A percentile compares a stretch with the other conserved stretches of the same genome.
Evolutionary conservation across 2,329 filamentous ascomycete species (phyloP).

Genomic region (Trichoderma semiorbis): DNA sequence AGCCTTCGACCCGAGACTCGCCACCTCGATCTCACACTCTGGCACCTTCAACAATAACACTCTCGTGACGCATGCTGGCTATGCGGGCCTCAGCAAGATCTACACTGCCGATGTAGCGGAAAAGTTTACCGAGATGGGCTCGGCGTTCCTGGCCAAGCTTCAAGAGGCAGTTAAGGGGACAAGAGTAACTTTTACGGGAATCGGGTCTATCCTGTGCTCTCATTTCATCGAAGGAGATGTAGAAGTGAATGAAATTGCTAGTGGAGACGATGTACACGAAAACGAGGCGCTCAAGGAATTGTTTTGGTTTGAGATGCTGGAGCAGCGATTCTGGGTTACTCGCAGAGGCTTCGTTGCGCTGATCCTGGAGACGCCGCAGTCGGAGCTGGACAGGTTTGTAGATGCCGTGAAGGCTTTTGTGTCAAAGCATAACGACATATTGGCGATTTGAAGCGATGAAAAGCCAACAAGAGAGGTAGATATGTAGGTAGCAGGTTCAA

Average conservation of each 20-base stretch:
- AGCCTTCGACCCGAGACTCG: slow-evolving; percentile 49
- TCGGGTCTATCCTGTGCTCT: slow-evolving; percentile 35
- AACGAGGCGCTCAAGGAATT: slow-evolving; percentile 36
- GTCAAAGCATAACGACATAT: slow-evolving; percentile 25
- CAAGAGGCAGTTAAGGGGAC: slow-evolving; percentile 33
- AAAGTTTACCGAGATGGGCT: slow-evolving; percentile 32
- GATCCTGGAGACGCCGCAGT: slow-evolving; percentile 36
- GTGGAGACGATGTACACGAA: slow-evolving; percentile 32
- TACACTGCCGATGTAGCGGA: slow-evolving; percentile 33
- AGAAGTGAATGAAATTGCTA: slow-evolving; percentile 25
- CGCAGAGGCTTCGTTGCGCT: slow-evolving; percentile 41
- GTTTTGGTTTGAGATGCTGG: slow-evolving; percentile 47
- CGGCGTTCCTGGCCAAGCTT: slow-evolving; percentile 30
- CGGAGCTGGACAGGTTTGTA: slow-evolving; percentile 42
- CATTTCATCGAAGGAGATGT: slow-evolving; percentile 34
- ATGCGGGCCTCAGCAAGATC: slow-evolving; percentile 35
- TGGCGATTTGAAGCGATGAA: background rate
- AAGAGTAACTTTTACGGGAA: slow-evolving; percentile 36
- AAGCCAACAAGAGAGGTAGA: background rate
- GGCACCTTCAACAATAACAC: slow-evolving; percentile 68
- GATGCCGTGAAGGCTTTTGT: slow-evolving; percentile 35
- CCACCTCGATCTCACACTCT: slow-evolving; percentile 47
- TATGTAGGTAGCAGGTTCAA: background rate
- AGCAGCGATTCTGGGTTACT: slow-evolving; percentile 42
- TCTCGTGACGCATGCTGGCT: slow-evolving; percentile 56